Evolutionary conservation across 352 stramenopile species (phyloP), one percentile per base, ranked within the genome.

Genomic region (Aphanomyces stellatus): DNA sequence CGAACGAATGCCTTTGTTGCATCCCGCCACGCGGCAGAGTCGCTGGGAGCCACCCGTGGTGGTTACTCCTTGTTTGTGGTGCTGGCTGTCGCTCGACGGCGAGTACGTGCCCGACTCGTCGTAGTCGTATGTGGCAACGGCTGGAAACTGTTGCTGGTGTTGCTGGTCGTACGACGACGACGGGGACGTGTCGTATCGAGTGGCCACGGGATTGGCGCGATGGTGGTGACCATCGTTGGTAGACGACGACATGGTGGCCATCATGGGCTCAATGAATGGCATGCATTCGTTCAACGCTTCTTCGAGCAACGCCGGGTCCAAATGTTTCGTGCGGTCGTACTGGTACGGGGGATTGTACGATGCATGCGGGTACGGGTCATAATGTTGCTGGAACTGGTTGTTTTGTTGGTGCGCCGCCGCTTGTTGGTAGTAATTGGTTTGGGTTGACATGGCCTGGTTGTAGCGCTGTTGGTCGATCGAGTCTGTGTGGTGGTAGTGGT

Each of bases 1-100:
- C 46, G 85, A 94, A 0, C 85, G 85, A 51, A 93, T 90, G 40
- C 82, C 82, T 49, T 90, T 88, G 62, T 75, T 88, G 62, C 85
- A 93, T 28, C 79, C 81, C 15, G 84, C 78, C 2, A 91, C 68
- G 41, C 82, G 83, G 66, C 85, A 93, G n/a, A 89, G 78, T 2
- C 84, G 84, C 31, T 37, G 37, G 43, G 42, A 28, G 35, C 28
- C 25, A n/a, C n/a, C n/a, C 37, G 37, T 46, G 37, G 11, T 46
- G 11, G 37, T 46, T 11, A 11, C 37, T 11, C 37, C 37, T 1
- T 19, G 13, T 25, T 64, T 64, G 8, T 64, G 25, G 10, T 15
- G 6, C 31, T 43, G 19, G 31, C 60, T 41, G n/a, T 67, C 48
- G 25, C 24, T 57, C 30, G 60, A 67, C 37, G 60, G 60, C 10